Percentiles rank a stretch among this genome's conserved stretches.
Conservation (phyloP, 345 rosid genomes). For the Gossypioides kirkii region DNA sequence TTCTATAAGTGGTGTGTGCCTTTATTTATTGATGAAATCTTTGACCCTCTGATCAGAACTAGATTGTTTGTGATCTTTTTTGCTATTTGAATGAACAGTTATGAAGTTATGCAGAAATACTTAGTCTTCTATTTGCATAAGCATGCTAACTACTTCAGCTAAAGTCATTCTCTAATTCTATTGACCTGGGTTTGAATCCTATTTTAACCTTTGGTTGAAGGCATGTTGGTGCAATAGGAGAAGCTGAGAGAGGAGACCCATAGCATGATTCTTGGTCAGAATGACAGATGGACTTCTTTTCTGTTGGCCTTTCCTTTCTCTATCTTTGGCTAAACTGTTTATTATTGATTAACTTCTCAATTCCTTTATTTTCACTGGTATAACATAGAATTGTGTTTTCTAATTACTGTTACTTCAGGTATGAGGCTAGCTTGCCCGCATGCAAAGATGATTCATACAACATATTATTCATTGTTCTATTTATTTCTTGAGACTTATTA, state of each 20-base stretch:
- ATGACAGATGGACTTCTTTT: neutral
- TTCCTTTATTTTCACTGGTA: neutral
- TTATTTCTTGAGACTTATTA: neutral
- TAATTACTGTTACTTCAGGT: neutral
- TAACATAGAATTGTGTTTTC: neutral
- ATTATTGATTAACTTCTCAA: neutral
- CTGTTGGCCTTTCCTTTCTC: neutral
- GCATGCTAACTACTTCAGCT: neutral
- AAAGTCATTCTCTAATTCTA: neutral
- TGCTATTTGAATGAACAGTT: neutral
- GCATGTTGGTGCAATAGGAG: neutral
- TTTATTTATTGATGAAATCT: neutral
- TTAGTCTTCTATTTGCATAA: neutral
- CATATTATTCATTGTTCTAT: neutral
- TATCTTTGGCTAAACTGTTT: neutral
- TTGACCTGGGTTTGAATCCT: neutral
- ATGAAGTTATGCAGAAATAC: neutral
- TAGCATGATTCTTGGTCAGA: neutral
- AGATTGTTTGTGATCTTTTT: constrained; percentile 9
- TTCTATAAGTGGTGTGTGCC: neutral
- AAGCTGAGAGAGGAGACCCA: neutral
- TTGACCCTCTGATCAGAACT: neutral
- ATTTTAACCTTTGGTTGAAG: neutral
- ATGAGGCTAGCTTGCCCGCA: neutral
- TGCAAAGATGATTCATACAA: neutral